A percentile compares a stretch with the other conserved stretches of the same genome.
These are phyloP conservation scores for Gentiana macrophylla DNA, from an alignment of 257 asterid genomes.

Conservation along the genomic window DNA sequence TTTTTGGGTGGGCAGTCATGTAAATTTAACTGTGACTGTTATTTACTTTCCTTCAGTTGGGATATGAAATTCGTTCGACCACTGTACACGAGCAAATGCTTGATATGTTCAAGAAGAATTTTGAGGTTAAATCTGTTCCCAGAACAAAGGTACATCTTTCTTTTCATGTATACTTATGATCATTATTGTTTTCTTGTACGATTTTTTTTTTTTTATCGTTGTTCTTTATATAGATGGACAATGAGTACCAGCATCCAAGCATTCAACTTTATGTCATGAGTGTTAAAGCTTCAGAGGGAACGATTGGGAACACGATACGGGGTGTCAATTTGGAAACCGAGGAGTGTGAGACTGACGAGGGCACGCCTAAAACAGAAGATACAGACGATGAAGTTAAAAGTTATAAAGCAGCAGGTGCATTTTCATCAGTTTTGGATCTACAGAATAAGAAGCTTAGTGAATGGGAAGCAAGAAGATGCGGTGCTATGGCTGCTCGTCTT, in stretches of 20 bases:
- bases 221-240: slow-evolving; percentile 61
- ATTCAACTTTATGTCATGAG: slow-evolving; percentile 79
- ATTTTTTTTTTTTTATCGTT: background rate
- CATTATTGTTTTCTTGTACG: too few species aligned
- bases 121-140: slow-evolving; percentile 66
- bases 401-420: slow-evolving; percentile 18
- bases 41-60: slow-evolving; percentile 38
- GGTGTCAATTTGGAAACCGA: slow-evolving; percentile 19
- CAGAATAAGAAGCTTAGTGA: slow-evolving; percentile 41
- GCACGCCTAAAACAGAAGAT: slow-evolving; percentile 31
- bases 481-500: slow-evolving; percentile 96
- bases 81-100: slow-evolving; percentile 91
- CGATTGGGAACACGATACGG: slow-evolving; percentile 9
- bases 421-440: slow-evolving; percentile 11
- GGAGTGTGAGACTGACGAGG: slow-evolving; percentile 25
- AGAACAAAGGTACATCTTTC: slow-evolving; percentile 54
- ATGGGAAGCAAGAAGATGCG: slow-evolving; percentile 85
- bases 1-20: background rate
- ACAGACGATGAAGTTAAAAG: slow-evolving; percentile 15
- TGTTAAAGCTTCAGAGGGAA: slow-evolving; percentile 30
- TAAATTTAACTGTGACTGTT: background rate
- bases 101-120: slow-evolving; percentile 62
- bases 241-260: slow-evolving; percentile 80
- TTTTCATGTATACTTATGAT: background rate
- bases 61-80: slow-evolving; percentile 91